Base-by-base conservation (phyloP, 169 alveolate species). In the Cryptosporidium tyzzeri region DNA sequence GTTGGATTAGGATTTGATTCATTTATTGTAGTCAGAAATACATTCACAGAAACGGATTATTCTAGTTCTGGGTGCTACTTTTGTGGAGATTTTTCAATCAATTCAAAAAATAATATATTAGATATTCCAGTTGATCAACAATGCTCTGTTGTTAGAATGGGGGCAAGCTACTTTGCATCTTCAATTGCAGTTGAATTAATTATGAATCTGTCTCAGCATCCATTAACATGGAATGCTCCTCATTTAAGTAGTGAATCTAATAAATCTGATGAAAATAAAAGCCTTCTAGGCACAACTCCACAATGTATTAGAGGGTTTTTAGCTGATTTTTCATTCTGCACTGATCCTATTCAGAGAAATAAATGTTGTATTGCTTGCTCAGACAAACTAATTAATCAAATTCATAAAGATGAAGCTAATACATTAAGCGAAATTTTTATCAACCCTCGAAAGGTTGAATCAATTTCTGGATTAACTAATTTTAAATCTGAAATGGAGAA, bases 1-100 rank as follows among this genome's bases (percentile, higher is more conserved):
- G 95, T 95, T 3, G 98, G 96, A 21, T 84, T 96, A 26, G 98
- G 98, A 33, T 96, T 96, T 86, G 98, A 96, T 89, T 93, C 97
- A 0, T 95, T 92, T 92, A 71, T 96, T 18, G 96, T 95, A 10
- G 93, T 95, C 92, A 93, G 97, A 65, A 97, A 96, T 91, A 97
- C 97, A 23, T 62, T 65, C 7, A 62, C 45, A 33, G 89, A 65
- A 29, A 35, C 51, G 7, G 74, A 91, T 26, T 33, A 93, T 21
- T 37, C 74, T 1, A 65, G 85, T 23, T 94, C 55, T 53, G 97
- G 97, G 0, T 96, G 98, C 67, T 96, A 96, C 84, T 96, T 96
- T 85, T 96, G 98, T 85, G 96, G 95, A 70, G 98, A 96, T 89
- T 91, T 95, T 16, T 62, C 89, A 18, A 93, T 94, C 0, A 96